Percentiles rank a stretch among this genome's conserved stretches.
Conservation (phyloP, 148 eudicot genomes). For the Chenopodium quinoa region DNA sequence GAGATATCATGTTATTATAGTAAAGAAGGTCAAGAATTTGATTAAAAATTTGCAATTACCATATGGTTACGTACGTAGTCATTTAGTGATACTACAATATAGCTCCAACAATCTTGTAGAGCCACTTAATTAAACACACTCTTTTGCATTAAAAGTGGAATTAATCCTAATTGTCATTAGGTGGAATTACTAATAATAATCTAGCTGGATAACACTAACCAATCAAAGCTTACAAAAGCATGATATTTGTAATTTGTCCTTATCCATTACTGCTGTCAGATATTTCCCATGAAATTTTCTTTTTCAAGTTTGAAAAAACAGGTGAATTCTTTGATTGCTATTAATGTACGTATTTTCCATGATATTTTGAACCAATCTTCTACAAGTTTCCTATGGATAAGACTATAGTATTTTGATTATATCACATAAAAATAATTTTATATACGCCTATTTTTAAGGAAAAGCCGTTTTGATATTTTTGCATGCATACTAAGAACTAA, state of each 20-base stretch:
- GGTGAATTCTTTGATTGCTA: not conserved
- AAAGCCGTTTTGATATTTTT: not conserved
- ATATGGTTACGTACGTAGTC: not conserved
- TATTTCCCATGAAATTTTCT: slow-evolving; percentile 6
- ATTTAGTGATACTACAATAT: not conserved
- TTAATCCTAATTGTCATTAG: slow-evolving; percentile 11
- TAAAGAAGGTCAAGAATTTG: not conserved
- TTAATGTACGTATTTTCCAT: not conserved
- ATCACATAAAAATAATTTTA: not conserved
- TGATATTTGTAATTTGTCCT: slow-evolving; percentile 18
- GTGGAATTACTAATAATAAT: slow-evolving; percentile 5
- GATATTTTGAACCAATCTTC: not conserved
- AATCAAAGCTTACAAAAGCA: slow-evolving; percentile 10
- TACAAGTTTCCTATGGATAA: not conserved
- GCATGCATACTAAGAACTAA: slow-evolving; percentile 4
- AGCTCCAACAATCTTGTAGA: slow-evolving; percentile 21
- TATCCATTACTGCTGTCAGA: slow-evolving; percentile 15
- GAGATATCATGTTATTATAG: not conserved
- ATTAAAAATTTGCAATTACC: not conserved
- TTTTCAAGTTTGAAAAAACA: not conserved
- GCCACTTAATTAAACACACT: slow-evolving; percentile 6
- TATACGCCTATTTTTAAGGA: not conserved
- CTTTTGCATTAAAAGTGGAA: slow-evolving; percentile 5
- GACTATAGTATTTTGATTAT: not conserved
- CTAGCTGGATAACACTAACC: slow-evolving; percentile 10